Evolutionary conservation across 148 eudicot species (phyloP).

Genomic region (Limonium bicolor): DNA sequence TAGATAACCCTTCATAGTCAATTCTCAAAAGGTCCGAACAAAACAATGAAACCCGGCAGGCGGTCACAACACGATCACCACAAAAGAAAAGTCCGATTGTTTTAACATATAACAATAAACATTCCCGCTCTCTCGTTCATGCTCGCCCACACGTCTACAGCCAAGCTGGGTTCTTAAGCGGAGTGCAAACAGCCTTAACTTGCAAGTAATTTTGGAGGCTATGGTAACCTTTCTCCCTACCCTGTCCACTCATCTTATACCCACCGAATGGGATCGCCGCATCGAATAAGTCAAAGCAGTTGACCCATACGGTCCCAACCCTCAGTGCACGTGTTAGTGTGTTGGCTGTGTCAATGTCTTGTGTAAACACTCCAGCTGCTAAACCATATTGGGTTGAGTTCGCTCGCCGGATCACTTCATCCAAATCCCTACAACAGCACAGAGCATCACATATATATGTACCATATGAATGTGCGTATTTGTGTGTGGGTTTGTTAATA

Average conservation of each 20-base stretch:
- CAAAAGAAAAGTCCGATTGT: no score
- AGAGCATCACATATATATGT: no score
- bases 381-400: constrained; percentile 31
- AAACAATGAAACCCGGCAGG: no score
- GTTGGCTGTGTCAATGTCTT: constrained; percentile 49
- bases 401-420: constrained; percentile 35
- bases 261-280: constrained; percentile 60
- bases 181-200: constrained; percentile 51
- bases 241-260: constrained; percentile 56
- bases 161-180: constrained; percentile 48
- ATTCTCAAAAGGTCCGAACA: no score
- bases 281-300: constrained; percentile 40
- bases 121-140: no score
- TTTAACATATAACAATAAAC: no score
- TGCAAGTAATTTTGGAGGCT: constrained; percentile 43
- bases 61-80: no score
- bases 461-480: no score
- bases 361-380: constrained; percentile 52
- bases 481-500: no score
- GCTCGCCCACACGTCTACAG: no score
- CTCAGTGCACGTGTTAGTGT: constrained; percentile 27
- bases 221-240: constrained; percentile 45
- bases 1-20: no score
- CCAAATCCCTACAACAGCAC: constrained; percentile 29
- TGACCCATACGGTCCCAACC: constrained; percentile 54